Conservation (phyloP, 2,329 filamentous ascomycete species). For the Venturia pyrina region DNA sequence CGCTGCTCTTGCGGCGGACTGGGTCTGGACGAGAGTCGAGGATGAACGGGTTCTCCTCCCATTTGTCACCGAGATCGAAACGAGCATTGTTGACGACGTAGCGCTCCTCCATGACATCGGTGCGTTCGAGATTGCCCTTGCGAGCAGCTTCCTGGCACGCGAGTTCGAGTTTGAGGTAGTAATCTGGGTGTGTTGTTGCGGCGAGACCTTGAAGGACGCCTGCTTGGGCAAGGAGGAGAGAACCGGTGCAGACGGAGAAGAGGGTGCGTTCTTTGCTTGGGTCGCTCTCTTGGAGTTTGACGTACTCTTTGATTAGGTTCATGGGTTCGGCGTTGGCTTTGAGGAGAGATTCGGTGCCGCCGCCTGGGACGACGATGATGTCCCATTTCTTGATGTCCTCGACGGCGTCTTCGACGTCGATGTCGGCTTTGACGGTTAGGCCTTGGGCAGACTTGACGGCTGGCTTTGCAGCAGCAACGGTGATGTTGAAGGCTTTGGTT, state of each 20-base stretch:
- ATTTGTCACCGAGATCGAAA: constrained; percentile 68
- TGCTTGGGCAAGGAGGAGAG: constrained; percentile 64
- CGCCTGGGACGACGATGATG: constrained; percentile 68
- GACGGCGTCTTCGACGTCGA: constrained; percentile 69
- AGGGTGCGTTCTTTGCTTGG: constrained; percentile 72
- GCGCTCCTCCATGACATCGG: constrained; percentile 72
- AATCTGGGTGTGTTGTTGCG: constrained; percentile 75
- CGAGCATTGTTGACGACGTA: constrained; percentile 89
- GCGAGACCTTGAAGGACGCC: constrained; percentile 70
- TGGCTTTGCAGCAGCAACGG: constrained; percentile 37
- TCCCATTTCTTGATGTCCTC: constrained; percentile 66
- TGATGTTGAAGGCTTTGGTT: constrained; percentile 44
- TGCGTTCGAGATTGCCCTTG: constrained; percentile 62
- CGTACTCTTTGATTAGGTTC: constrained; percentile 62
- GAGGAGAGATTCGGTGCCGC: constrained; percentile 53
- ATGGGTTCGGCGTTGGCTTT: constrained; percentile 53
- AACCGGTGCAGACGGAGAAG: constrained; percentile 69
- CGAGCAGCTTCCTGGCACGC: constrained; percentile 65
- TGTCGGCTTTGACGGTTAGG: constrained; percentile 61
- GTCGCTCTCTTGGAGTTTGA: constrained; percentile 70
- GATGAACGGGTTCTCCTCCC: constrained; percentile 77
- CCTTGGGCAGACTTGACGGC: constrained; percentile 49
- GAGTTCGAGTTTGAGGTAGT: constrained; percentile 70
- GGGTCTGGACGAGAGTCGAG: constrained; percentile 58
- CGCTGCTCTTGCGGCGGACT: constrained; percentile 32